These are phyloP conservation scores for Gossypium lobatum DNA, from an alignment of 441 rosid species.

Conservation along the genomic window DNA sequence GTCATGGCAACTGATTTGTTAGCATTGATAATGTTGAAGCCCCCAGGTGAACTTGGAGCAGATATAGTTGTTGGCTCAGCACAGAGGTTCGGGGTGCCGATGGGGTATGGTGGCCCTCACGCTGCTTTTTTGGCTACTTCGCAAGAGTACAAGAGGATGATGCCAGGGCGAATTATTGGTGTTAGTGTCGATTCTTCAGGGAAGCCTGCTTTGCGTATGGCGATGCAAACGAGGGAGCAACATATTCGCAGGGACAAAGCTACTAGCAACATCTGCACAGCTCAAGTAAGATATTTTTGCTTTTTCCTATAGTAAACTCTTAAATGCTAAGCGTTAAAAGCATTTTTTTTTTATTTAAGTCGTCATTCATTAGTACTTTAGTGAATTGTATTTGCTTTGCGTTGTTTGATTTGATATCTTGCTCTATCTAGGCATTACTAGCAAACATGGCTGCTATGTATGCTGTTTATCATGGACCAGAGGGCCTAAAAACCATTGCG, in stretches of 20 bases:
- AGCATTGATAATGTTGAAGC: slow-evolving; percentile 90
- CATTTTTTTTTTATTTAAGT: background rate
- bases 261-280: slow-evolving; percentile 97
- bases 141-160: slow-evolving; percentile 94
- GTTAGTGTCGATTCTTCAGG: slow-evolving; percentile 89
- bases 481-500: slow-evolving; percentile 74
- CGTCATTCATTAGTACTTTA: background rate
- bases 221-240: slow-evolving; percentile 98
- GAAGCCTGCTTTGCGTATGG: slow-evolving; percentile 90
- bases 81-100: slow-evolving; percentile 94
- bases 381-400: slow-evolving; percentile 17
- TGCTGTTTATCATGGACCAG: slow-evolving; percentile 97
- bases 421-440: slow-evolving; percentile 53
- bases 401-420: slow-evolving; percentile 16
- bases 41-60: slow-evolving; percentile 93
- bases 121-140: slow-evolving; percentile 97
- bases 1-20: slow-evolving; percentile 91
- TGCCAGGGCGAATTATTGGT: slow-evolving; percentile 97
- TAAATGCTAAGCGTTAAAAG: background rate
- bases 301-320: background rate
- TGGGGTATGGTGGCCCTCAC: slow-evolving; percentile 99
- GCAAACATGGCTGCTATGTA: slow-evolving; percentile 99
- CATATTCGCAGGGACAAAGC: slow-evolving; percentile 98
- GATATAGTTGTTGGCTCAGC: slow-evolving; percentile 95
- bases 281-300: slow-evolving; percentile 59